Evolutionary conservation across 495 filamentous ascomycete genomes (phyloP).

Genomic region (Mytilinidion resinicola): DNA sequence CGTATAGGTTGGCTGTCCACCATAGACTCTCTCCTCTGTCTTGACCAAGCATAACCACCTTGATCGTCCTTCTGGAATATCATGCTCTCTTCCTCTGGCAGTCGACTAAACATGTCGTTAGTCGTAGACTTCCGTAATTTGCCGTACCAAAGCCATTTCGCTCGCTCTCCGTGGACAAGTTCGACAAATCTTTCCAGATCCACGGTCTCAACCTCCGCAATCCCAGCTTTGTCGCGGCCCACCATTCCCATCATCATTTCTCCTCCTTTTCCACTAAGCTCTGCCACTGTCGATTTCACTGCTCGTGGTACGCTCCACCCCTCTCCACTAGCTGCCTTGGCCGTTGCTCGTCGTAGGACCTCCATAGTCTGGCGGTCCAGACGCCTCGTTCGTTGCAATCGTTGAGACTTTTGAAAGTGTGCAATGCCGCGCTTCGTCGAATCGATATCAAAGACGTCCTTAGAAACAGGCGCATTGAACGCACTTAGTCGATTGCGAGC

Average conservation of each 20-base stretch:
- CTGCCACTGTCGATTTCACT: conserved; percentile 90
- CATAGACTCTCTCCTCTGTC: conserved; percentile 47
- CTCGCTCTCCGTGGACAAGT: conserved; percentile 67
- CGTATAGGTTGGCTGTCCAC: conserved; percentile 38
- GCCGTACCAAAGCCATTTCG: conserved; percentile 92
- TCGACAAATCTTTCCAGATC: conserved; percentile 80
- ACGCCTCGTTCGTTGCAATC: conserved; percentile 66
- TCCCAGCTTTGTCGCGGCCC: conserved; percentile 75
- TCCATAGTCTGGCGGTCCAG: conserved; percentile 79
- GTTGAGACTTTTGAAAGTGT: conserved; percentile 84
- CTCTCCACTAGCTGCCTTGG: conserved; percentile 79
- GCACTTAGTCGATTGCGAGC: conserved; percentile 80
- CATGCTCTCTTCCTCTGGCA: conserved; percentile 48
- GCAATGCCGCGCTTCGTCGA: conserved; percentile 75
- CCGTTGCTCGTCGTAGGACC: conserved; percentile 70
- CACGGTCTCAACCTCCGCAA: conserved; percentile 84
- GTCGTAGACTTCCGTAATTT: conserved; percentile 62
- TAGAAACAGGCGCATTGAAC: conserved; percentile 74
- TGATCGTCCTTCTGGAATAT: conserved; percentile 64
- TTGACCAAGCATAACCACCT: conserved; percentile 58
- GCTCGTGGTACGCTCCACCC: conserved; percentile 78
- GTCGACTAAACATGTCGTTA: conserved; percentile 40
- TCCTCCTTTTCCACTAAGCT: conserved; percentile 89
- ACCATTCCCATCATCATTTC: conserved; percentile 93
- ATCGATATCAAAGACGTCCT: conserved; percentile 86